These are phyloP conservation scores for Plasmopara muralis DNA, from an alignment of 352 stramenopile species.

Conservation along the genomic window DNA sequence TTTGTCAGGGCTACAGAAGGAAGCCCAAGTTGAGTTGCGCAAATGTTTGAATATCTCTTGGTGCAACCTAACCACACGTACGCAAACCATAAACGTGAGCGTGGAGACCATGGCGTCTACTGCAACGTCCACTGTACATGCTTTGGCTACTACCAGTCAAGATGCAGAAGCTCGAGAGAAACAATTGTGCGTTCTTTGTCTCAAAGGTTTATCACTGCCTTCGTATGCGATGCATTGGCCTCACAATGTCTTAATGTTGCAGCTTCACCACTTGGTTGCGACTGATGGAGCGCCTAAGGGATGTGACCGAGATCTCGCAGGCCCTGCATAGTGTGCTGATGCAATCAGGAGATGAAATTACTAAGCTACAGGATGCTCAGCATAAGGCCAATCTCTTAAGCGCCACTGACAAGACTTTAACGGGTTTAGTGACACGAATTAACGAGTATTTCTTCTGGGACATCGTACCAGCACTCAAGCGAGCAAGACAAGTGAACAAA, in stretches of 20 bases:
- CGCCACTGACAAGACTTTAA: slow-evolving; percentile 17
- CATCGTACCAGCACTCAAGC: slow-evolving; percentile 20
- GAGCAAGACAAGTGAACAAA: slow-evolving; percentile 5
- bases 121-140: not conserved
- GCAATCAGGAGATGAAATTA: not conserved
- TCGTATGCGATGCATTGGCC: not conserved
- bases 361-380: slow-evolving; percentile 6
- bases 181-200: slow-evolving; percentile 20
- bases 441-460: slow-evolving; percentile 29
- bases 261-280: slow-evolving; percentile 32
- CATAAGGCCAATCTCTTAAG: slow-evolving; percentile 15
- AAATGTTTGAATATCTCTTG: not conserved
- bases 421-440: slow-evolving; percentile 13
- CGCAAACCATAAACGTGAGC: slow-evolving; percentile 10
- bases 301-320: slow-evolving; percentile 10
- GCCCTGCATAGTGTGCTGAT: slow-evolving; percentile 12
- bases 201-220: too few relatives aligned
- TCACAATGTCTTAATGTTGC: slow-evolving; percentile 7
- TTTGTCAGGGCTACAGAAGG: slow-evolving; percentile 2
- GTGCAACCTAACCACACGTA: not conserved
- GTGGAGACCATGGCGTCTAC: slow-evolving; percentile 5
- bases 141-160: not conserved
- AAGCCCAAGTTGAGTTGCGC: not conserved
- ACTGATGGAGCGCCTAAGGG: slow-evolving; percentile 28
- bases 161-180: slow-evolving; percentile 11